Conservation (phyloP, 2,329 filamentous ascomycete genomes). For the Chaetomiaceae sp. region DNA sequence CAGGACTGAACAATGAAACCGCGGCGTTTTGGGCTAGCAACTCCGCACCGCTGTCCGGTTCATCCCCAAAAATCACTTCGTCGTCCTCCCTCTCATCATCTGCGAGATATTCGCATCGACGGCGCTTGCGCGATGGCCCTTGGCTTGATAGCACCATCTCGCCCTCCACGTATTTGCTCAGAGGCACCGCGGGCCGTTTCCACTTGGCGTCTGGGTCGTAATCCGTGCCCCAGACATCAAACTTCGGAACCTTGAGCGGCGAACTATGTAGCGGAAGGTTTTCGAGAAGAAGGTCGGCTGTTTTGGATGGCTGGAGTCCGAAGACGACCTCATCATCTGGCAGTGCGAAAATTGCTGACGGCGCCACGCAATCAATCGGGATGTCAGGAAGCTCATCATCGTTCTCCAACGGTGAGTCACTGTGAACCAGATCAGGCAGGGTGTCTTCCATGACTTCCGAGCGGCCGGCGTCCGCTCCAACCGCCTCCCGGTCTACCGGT, state of each 20-base stretch:
- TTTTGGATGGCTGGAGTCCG: conserved; percentile 66
- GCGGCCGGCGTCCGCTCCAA: conserved; percentile 27
- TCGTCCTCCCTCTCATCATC: conserved; percentile 40
- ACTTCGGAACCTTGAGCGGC: conserved; percentile 54
- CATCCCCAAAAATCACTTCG: conserved; percentile 36
- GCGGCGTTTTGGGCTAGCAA: conserved; percentile 66
- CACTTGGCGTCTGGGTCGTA: conserved; percentile 65
- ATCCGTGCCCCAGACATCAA: conserved; percentile 54
- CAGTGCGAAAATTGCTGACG: conserved; percentile 79
- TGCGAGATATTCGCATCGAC: conserved; percentile 75
- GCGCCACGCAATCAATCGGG: conserved; percentile 50
- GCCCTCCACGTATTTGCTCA: conserved; percentile 82
- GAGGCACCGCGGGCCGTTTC: conserved; percentile 71
- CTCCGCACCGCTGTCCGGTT: conserved; percentile 33
- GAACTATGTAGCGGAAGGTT: conserved; percentile 78
- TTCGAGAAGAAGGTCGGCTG: conserved; percentile 70
- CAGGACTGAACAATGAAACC: conserved; percentile 83
- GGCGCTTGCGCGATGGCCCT: conserved; percentile 67
- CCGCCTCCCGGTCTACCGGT: conserved; percentile 23
- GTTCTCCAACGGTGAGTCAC: conserved; percentile 50
- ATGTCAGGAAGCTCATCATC: conserved; percentile 36
- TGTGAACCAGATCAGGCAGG: conserved; percentile 65
- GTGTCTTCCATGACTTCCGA: conserved; percentile 40
- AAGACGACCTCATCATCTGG: conserved; percentile 79
- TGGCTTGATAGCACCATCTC: conserved; percentile 67